phyloP scores from a whole-genome alignment of 2,329 filamentous ascomycete species.

The Aspergillus alliaceus region DNA sequence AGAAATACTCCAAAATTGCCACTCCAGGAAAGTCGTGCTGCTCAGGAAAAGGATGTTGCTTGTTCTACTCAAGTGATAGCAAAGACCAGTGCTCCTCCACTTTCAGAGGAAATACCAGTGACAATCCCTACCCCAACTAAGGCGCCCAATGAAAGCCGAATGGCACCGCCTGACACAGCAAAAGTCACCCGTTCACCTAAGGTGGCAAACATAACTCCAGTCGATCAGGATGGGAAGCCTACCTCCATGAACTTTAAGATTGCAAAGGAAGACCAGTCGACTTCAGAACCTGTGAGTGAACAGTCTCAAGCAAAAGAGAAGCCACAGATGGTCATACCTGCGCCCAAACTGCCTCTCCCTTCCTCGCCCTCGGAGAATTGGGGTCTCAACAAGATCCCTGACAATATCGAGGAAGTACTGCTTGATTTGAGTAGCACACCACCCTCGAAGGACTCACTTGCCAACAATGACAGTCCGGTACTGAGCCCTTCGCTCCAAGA shows the following conservation, averaged over 20 bases:
- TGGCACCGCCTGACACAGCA: not conserved
- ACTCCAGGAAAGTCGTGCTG: not conserved
- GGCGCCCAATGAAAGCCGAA: not conserved
- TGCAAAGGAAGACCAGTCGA: not conserved
- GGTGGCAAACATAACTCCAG: no score
- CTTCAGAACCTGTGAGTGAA: not conserved
- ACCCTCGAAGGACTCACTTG: not conserved
- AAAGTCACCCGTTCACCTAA: not conserved
- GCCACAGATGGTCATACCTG: no score
- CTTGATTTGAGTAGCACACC: slow-evolving; percentile 21
- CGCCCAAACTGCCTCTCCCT: no score
- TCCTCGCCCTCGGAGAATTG: not conserved
- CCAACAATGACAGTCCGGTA: not conserved
- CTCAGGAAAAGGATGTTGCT: not conserved
- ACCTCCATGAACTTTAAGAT: not conserved
- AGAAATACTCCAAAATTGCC: not conserved
- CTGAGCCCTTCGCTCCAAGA: slow-evolving; percentile 19
- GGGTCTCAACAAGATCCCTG: not conserved
- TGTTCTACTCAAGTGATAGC: not conserved
- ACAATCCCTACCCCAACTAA: not conserved
- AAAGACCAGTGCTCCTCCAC: not conserved
- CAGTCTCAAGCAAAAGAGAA: no score
- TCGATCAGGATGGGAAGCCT: not conserved
- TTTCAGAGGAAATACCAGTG: not conserved
- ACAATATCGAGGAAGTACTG: slow-evolving; percentile 10